These are phyloP conservation scores for Tricholoma sp. DNA, from an alignment of 768 basidiomycete species.

Conservation along the genomic window DNA sequence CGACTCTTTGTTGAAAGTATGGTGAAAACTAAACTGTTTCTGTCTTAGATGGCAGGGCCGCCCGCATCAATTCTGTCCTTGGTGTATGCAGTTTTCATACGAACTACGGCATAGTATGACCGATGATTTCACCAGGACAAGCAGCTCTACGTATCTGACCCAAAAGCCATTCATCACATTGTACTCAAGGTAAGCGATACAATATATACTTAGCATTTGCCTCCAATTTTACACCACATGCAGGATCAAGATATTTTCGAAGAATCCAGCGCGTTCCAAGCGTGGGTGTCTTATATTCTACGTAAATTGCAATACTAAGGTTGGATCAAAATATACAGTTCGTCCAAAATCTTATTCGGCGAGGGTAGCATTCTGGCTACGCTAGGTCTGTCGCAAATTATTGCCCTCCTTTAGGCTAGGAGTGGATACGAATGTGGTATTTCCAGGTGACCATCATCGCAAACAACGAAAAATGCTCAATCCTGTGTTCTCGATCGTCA, in stretches of 20 bases:
- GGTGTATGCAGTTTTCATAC: conserved; percentile 7
- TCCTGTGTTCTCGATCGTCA: conserved; percentile 30
- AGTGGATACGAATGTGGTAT: not conserved
- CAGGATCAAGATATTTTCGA: conserved; percentile 27
- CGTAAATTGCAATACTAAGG: no score
- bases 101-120: not conserved
- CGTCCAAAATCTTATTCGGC: conserved; percentile 1
- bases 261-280: conserved; percentile 30
- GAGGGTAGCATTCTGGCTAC: conserved; percentile 2
- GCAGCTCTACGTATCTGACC: conserved; percentile 31
- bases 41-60: conserved; percentile 12
- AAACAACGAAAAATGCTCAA: conserved; percentile 28
- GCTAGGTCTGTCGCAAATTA: not conserved
- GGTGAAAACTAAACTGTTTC: not conserved
- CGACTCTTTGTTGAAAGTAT: not conserved
- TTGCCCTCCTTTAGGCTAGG: no score
- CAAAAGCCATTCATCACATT: conserved; percentile 30
- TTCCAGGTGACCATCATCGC: conserved; percentile 13
- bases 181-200: conserved; percentile 26
- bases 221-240: not conserved
- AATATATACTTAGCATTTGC: not conserved
- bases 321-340: not conserved
- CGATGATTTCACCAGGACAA: conserved; percentile 1
- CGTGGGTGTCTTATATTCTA: conserved; percentile 11
- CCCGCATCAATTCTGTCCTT: conserved; percentile 13